A percentile compares a stretch with the other conserved stretches of the same genome.
phyloP scores from a whole-genome alignment of 2,329 filamentous ascomycete species.

The Pyrenophora teres region DNA sequence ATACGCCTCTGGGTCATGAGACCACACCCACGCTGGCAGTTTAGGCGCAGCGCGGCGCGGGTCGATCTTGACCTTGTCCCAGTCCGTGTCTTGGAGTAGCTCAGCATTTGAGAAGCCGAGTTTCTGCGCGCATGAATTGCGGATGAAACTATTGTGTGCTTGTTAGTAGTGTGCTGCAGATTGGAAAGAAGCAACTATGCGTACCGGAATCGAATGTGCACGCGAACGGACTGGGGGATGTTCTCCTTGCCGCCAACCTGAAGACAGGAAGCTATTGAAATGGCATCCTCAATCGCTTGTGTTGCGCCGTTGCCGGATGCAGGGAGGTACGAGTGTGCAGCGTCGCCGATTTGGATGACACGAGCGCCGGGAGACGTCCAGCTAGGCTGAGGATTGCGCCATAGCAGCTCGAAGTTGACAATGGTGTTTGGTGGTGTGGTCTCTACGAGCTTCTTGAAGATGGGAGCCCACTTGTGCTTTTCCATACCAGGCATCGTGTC shows the following conservation, averaged over 20 bases:
- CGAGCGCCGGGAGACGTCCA: constrained; percentile 52
- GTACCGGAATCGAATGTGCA: constrained; percentile 51
- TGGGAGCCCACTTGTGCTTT: constrained; percentile 50
- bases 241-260: constrained; percentile 51
- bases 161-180: constrained; percentile 6
- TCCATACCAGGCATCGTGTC: constrained; percentile 51
- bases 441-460: constrained; percentile 53
- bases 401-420: constrained; percentile 56
- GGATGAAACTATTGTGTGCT: constrained; percentile 47
- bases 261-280: constrained; percentile 53
- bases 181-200: background rate
- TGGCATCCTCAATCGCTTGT: constrained; percentile 55
- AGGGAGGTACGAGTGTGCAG: constrained; percentile 57
- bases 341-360: constrained; percentile 54
- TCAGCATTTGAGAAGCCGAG: constrained; percentile 55
- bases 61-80: constrained; percentile 55
- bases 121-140: constrained; percentile 56
- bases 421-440: constrained; percentile 53
- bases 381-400: constrained; percentile 53
- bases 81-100: constrained; percentile 55
- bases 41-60: constrained; percentile 52
- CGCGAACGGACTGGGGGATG: constrained; percentile 46
- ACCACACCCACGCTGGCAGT: constrained; percentile 54
- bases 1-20: constrained; percentile 53
- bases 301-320: constrained; percentile 54